These are phyloP conservation scores for Singerocomus rubriflavus DNA, from an alignment of 1,284 basidiomycete species.

Conservation along the genomic window DNA sequence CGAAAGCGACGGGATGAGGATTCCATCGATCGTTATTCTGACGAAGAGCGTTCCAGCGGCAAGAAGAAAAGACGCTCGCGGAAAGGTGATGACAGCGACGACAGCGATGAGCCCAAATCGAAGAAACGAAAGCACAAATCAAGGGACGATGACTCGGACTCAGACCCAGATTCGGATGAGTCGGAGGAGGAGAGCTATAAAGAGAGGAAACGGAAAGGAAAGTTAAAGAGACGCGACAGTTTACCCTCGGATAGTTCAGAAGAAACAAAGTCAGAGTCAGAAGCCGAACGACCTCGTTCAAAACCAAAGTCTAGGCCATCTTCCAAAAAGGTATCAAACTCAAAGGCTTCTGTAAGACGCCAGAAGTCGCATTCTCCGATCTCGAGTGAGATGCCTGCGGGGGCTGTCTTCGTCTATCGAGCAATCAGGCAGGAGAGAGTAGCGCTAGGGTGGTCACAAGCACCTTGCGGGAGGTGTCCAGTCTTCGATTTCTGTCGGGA, in stretches of 20 bases:
- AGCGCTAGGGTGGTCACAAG: slow-evolving; percentile 46
- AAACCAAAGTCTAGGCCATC: slow-evolving; percentile 13
- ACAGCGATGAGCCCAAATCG: slow-evolving; percentile 14
- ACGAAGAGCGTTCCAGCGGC: slow-evolving; percentile 16
- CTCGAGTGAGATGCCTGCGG: slow-evolving; percentile 17
- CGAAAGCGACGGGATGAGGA: slow-evolving; percentile 21
- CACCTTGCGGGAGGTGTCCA: slow-evolving; percentile 51
- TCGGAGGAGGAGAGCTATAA: slow-evolving; percentile 10
- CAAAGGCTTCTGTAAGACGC: slow-evolving; percentile 16
- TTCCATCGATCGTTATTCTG: slow-evolving; percentile 22
- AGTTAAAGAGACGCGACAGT: slow-evolving; percentile 24
- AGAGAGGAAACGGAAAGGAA: slow-evolving; percentile 27
- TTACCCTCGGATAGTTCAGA: slow-evolving; percentile 16
- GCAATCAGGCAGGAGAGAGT: slow-evolving; percentile 44
- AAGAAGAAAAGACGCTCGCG: slow-evolving; percentile 23
- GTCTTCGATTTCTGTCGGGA: slow-evolving; percentile 51
- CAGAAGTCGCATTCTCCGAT: slow-evolving; percentile 20
- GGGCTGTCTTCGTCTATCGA: slow-evolving; percentile 42
- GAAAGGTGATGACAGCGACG: slow-evolving; percentile 18
- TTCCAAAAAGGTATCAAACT: slow-evolving; percentile 25
- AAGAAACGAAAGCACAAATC: slow-evolving; percentile 30
- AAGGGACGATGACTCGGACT: slow-evolving; percentile 14
- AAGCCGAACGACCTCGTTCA: slow-evolving; percentile 15
- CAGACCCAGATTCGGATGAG: slow-evolving; percentile 11
- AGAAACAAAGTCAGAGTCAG: slow-evolving; percentile 13